Base-by-base conservation (phyloP, 108 stramenopile genomes). In the Nitzschia sp. region DNA sequence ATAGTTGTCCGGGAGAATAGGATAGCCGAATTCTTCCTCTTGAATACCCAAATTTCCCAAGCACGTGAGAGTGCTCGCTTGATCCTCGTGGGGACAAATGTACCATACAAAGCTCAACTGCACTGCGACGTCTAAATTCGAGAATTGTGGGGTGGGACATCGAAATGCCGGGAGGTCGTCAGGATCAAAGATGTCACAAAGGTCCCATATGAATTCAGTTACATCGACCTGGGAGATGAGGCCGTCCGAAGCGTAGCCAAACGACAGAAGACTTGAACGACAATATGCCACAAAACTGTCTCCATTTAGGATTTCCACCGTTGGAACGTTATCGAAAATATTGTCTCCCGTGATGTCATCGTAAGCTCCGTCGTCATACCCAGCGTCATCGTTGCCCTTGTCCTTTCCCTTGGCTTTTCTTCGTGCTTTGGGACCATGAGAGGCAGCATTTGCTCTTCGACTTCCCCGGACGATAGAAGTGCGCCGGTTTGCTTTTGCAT, bases 91-190 rank as follows among this genome's bases (percentile, higher is more conserved):
- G 15, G 58, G 58, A 21, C 58, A 59, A 18, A 59, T 59, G 58
- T 59, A 59, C 58, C 27, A 46, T 9, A 46, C 63, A 30, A 64
- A 19, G 5, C 27, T 64, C 25, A 46, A 17, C 42, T 46, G 38
- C 13, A 64, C 18, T 1, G 15, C n/a, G n/a, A 46, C 17, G 29
- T 27, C 25, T 25, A 64, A 48, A 18, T 27, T 28, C 45, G 24
- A 24, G 24, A 64, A 64, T 1, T 24, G 42, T 18, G 63, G 38
- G 27, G 25, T 27, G 15, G 63, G 45, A 64, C 63, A 64, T 47
- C 29, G 46, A 1, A 64, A 46, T 17, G 11, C 11, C 0, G 63
- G 63, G 1, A 64, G 18, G 42, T 42, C 24, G 9, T 64, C 63
- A 4, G 9, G 26, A 25, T 64, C 45, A 2, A 64, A 64, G 2